Base-by-base conservation (phyloP, 768 basidiomycete species). In the Tricholoma bakamatsutake region DNA sequence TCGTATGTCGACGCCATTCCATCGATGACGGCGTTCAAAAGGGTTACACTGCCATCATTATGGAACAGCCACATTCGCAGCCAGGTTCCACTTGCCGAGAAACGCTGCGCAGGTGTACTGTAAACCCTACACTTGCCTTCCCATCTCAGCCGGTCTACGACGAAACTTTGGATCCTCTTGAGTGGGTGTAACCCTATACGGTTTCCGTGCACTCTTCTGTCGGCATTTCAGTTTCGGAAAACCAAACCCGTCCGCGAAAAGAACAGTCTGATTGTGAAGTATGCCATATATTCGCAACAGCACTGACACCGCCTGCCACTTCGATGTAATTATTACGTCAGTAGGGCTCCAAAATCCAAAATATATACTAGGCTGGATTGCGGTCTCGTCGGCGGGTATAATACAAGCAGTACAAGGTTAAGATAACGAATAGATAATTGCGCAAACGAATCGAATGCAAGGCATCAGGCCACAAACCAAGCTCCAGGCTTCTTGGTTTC, bases 1-100 rank as follows among this genome's bases (percentile, higher is more conserved):
- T 71, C 64, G 60, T 73, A 73, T 46, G 59, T 35, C 15, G 63
- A 33, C 30, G 65, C 53, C 59, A 61, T 60, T n/a, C 35, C 48
- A 45, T 50, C n/a, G 43, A 40, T 43, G 27, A 18, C 28, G 33
- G 11, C 31, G 54, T 21, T 15, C 27, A 31, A 10, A 8, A 18
- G n/a, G 11, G 45, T 1, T 30, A 47, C 52, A 52, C 35, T 30
- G 50, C 35, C 28, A 40, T 35, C 9, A 30, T 39, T 15, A 40
- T 28, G 40, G 51, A 30, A 54, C 53, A 46, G 43, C 53, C 43
- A 53, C 30, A 12, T 11, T 27, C 21, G 40, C 43, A 27, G 24
- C 24, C 21, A 7, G 40, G 10, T 17, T n/a, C 8, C 40, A 18
- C 12, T 11, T 5, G 21, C 21, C 2, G 21, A 24, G 21, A n/a